Evolutionary conservation across 139 green algal species (phyloP).

Genomic region (Tetraselmis striata): DNA sequence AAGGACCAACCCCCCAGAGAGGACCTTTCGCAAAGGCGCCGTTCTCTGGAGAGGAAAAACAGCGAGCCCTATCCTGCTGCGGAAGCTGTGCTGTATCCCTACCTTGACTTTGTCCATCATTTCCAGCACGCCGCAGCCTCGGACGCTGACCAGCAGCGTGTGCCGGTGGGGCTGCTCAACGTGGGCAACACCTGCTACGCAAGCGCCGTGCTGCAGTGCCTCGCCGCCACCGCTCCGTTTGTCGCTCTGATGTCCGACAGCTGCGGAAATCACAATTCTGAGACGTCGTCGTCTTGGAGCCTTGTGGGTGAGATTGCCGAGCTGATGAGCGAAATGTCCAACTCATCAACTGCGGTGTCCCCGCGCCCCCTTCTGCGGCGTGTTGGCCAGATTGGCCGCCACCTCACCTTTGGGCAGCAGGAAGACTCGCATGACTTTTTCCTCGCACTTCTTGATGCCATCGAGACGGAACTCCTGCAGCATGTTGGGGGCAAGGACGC

Average conservation of each 20-base stretch:
- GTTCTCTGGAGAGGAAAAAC: not conserved
- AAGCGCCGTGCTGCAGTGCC: slow-evolving; percentile 46
- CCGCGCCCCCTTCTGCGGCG: slow-evolving; percentile 21
- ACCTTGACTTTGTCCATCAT: too few relatives aligned
- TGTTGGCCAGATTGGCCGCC: slow-evolving; percentile 20
- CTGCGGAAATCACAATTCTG: slow-evolving; percentile 15
- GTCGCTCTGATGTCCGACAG: slow-evolving; percentile 22
- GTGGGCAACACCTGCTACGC: not conserved
- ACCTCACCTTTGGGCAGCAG: slow-evolving; percentile 44
- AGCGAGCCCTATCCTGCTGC: not conserved
- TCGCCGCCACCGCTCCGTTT: slow-evolving; percentile 48
- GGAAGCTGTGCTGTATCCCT: not conserved
- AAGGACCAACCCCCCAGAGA: not conserved
- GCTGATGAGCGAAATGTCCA: not conserved
- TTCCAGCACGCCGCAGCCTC: not conserved
- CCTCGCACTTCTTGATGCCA: slow-evolving; percentile 46
- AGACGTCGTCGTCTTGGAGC: slow-evolving; percentile 29
- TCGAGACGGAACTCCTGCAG: slow-evolving; percentile 48
- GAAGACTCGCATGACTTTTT: slow-evolving; percentile 65
- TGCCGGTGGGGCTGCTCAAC: not conserved
- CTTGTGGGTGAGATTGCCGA: slow-evolving; percentile 25
- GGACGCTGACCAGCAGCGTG: not conserved
- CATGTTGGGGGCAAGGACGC: slow-evolving; percentile 40
- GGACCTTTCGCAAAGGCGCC: not conserved
- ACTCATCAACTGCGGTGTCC: slow-evolving; percentile 3